phyloP scores from a whole-genome alignment of 352 stramenopile species.

The Globisporangium abappressorium region DNA sequence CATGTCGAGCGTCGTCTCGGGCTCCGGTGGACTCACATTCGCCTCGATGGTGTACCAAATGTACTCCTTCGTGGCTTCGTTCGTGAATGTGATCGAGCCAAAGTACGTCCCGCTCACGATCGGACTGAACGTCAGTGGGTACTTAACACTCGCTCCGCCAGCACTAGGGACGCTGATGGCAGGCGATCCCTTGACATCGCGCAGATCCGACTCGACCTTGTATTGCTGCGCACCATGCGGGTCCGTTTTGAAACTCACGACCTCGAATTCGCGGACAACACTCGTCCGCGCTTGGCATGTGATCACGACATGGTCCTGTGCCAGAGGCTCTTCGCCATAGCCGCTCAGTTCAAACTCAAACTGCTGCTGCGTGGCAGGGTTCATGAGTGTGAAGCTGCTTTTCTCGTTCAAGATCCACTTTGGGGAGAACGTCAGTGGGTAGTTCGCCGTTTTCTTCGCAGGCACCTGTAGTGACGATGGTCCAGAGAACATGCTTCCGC shows the following conservation, averaged over 20 bases:
- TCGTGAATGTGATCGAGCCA: conserved; percentile 92
- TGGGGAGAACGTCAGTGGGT: conserved; percentile 81
- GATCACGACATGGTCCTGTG: conserved; percentile 86
- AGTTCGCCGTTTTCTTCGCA: conserved; percentile 64
- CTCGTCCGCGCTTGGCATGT: conserved; percentile 86
- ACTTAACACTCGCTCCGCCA: conserved; percentile 38
- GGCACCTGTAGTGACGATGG: conserved; percentile 64
- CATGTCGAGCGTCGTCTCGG: conserved; percentile 86
- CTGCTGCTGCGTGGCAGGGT: conserved; percentile 77
- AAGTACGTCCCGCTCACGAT: conserved; percentile 90
- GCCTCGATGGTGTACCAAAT: conserved; percentile 94
- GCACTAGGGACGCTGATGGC: conserved; percentile 41
- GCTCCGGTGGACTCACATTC: conserved; percentile 62
- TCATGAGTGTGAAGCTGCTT: conserved; percentile 71
- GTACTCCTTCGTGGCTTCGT: conserved; percentile 70
- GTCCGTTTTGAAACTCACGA: conserved; percentile 59
- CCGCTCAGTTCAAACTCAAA: conserved; percentile 90
- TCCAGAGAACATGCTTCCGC: conserved; percentile 62
- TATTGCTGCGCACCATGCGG: conserved; percentile 47
- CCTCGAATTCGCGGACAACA: conserved; percentile 68
- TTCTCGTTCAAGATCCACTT: conserved; percentile 77
- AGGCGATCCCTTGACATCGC: conserved; percentile 73
- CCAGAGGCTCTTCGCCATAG: conserved; percentile 86
- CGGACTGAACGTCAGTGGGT: conserved; percentile 85
- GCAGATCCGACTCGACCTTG: conserved; percentile 91